Evolutionary conservation across 805 yeast species (phyloP), one percentile per base, ranked within the genome.

Genomic region (Candida berthetii): DNA sequence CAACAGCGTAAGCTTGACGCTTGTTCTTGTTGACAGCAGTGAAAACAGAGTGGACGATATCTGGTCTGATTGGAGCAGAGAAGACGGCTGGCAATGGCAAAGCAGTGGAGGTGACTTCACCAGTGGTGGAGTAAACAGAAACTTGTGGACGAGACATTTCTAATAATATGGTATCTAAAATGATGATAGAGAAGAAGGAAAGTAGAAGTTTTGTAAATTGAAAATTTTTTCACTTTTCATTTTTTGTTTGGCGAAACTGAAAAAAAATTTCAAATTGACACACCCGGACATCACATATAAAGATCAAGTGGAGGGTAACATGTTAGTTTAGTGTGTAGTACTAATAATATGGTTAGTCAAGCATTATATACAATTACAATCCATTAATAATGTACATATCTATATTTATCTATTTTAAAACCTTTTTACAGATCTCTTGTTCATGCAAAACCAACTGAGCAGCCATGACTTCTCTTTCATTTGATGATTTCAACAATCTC

Each of bases 1-100:
- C 84, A 63, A 93, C 99, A 71, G 99, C 96, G 85, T 93, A 93
- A 74, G 99, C 97, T 80, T 93, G 99, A 78, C 99, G 89, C 89
- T 91, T 91, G 96, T 93, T 93, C 93, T 93, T 93, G 95, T 90
- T 90, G 64, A 93, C 88, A 70, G 90, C 85, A 71, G 90, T 86
- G 85, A 89, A 93, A 63, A 93, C 99, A 69, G 96, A 76, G 89
- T 90, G 99, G 70, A 93, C 97, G 68, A 93, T 79, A 72, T 93
- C 99, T 68, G 96, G 91, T 82, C 99, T 90, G 81, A 93, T 95
- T 73, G 99, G 99, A 68, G 99, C 96, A 75, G 88, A 73, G 86
- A 93, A 93, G 68, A 93, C 97, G 66, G 96, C 95, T 78, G 99
- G 99, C 66, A 93, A 80, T 64, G 96, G 87, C 61, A 90, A 73